These are phyloP conservation scores for Fusarium austroafricanum DNA, from an alignment of 2,329 filamentous ascomycete species.

Conservation along the genomic window DNA sequence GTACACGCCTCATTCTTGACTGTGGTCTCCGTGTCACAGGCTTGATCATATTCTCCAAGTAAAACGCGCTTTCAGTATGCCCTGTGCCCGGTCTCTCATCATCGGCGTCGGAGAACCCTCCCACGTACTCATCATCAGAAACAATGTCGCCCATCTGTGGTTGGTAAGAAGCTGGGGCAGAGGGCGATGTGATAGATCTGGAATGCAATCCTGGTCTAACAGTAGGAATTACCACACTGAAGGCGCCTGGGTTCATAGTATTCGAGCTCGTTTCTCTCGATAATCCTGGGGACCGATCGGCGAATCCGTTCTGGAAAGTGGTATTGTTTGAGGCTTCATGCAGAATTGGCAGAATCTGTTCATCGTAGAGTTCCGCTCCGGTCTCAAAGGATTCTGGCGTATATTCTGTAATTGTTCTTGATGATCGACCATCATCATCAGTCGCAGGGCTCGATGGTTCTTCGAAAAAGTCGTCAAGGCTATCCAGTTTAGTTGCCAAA, in stretches of 20 bases:
- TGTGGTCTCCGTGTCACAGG: slow-evolving; percentile 68
- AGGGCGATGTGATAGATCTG: slow-evolving; percentile 87
- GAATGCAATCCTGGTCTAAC: slow-evolving; percentile 77
- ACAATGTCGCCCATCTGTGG: slow-evolving; percentile 69
- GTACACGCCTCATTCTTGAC: slow-evolving; percentile 51
- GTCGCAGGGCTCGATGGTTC: slow-evolving; percentile 71
- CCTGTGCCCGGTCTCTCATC: slow-evolving; percentile 61
- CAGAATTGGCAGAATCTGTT: slow-evolving; percentile 90
- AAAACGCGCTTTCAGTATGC: slow-evolving; percentile 62
- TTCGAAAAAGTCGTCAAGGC: slow-evolving; percentile 85
- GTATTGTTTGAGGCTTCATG: slow-evolving; percentile 84
- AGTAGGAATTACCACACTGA: slow-evolving; percentile 56
- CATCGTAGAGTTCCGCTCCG: slow-evolving; percentile 87
- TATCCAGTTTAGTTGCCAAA: slow-evolving; percentile 82
- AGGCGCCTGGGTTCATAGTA: slow-evolving; percentile 71
- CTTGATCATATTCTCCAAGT: slow-evolving; percentile 71
- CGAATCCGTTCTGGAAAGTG: slow-evolving; percentile 89
- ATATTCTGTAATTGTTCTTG: slow-evolving; percentile 73
- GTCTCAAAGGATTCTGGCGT: slow-evolving; percentile 75
- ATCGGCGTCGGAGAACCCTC: slow-evolving; percentile 83
- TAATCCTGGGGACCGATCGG: slow-evolving; percentile 74
- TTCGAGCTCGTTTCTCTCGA: slow-evolving; percentile 71
- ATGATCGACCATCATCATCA: slow-evolving; percentile 69
- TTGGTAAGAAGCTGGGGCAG: slow-evolving; percentile 66
- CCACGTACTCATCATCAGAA: slow-evolving; percentile 80